Evolutionary conservation across 2,329 filamentous ascomycete genomes (phyloP), one percentile per base, ranked within the genome.

Genomic region (Tolypocladium paradoxum): DNA sequence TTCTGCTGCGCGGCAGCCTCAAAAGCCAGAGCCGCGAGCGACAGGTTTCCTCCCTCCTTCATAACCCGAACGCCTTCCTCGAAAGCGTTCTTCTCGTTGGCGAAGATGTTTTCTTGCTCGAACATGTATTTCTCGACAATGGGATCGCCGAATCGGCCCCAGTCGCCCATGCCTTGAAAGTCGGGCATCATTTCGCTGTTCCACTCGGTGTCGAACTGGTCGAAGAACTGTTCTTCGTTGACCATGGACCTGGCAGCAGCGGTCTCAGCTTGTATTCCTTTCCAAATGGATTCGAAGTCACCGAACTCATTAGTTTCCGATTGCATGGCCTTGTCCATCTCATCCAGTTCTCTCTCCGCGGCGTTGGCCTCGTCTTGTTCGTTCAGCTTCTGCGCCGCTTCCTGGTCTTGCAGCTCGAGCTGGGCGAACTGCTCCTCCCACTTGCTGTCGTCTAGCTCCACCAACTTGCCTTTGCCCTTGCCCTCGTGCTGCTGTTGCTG

Each of bases 371-470:
- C 85, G 51, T 88, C 87, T 6, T 55, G 24, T 40, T 69, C 84
- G 37, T 70, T 68, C 52, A 73, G 69, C 49, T 77, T 74, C 56
- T 77, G 49, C 6, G 52, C 55, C 27, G 40, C 53, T 45, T 60
- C 69, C 61, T 79, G 72, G 64, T 85, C 79, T 56, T 84, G 76
- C 57, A 85, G 73, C 67, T 92, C 89, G 66, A 96, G 84, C 70
- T 93, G 83, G 54, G 90, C 88, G 69, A 99, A 99, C 69, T 97
- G 90, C 62, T 90, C 89, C 71, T 97, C 92, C 93, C 93, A 97
- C 65, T 95, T 87, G 64, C 86, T 76, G 62, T 99, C 92, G 66
- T 96, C 90, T 27, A 97, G 80, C 73, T 97, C 93, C 14, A 97
- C 85, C 73, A 97, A 82, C 70, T 95, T 95, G 38, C 88, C 91